phyloP scores from a whole-genome alignment of 2,329 filamentous ascomycete species.

The Diaporthe citri region DNA sequence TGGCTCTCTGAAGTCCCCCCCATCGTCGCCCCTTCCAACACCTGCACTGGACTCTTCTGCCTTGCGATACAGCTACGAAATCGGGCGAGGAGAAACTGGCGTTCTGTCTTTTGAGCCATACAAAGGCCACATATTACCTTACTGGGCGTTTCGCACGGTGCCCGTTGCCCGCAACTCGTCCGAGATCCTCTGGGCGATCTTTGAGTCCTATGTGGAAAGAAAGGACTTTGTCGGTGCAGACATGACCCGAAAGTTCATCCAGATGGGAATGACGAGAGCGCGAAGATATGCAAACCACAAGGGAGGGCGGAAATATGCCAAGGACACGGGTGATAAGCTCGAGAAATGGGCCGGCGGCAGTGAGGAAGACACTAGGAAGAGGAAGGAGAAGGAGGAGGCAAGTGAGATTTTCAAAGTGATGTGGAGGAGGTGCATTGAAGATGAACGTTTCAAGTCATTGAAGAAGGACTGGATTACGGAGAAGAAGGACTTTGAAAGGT shows the following conservation, averaged over 20 bases:
- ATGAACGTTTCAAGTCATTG: slow-evolving; percentile 57
- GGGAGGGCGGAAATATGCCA: slow-evolving; percentile 66
- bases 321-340: slow-evolving; percentile 55
- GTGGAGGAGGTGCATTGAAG: slow-evolving; percentile 60
- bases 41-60: slow-evolving; percentile 29
- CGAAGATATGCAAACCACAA: slow-evolving; percentile 69
- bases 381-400: slow-evolving; percentile 62
- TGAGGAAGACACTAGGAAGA: slow-evolving; percentile 56
- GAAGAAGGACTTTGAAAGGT: slow-evolving; percentile 25
- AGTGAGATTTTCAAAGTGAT: slow-evolving; percentile 62
- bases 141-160: slow-evolving; percentile 70
- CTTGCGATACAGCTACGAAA: slow-evolving; percentile 58
- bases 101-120: slow-evolving; percentile 75
- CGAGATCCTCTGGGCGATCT: slow-evolving; percentile 60
- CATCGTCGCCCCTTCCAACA: slow-evolving; percentile 25
- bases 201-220: slow-evolving; percentile 62
- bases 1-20: slow-evolving; percentile 26
- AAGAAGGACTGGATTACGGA: slow-evolving; percentile 50
- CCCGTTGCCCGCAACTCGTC: slow-evolving; percentile 65
- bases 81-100: slow-evolving; percentile 71
- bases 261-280: slow-evolving; percentile 75
- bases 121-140: slow-evolving; percentile 69
- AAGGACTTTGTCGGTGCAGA: slow-evolving; percentile 74
- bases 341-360: slow-evolving; percentile 52
- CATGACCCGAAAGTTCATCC: slow-evolving; percentile 73